Evolutionary conservation across 345 rosid genomes (phyloP).

Genomic region (Citrus trifoliata): DNA sequence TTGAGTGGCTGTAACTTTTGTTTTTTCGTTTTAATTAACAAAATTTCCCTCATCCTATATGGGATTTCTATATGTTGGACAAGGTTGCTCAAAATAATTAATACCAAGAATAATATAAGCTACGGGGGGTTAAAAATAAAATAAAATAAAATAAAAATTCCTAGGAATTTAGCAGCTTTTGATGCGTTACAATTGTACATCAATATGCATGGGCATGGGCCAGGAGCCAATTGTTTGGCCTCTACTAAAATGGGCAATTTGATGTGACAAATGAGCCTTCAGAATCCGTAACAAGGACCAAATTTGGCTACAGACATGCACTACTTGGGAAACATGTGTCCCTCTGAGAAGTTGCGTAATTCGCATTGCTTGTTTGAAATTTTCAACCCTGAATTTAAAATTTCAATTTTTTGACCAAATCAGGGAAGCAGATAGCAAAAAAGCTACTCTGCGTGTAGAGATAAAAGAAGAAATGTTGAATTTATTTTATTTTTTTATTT

Average conservation of each 20-base stretch:
- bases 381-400: not conserved
- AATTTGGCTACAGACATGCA: slow-evolving; percentile 23
- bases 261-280: slow-evolving; percentile 20
- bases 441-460: not conserved
- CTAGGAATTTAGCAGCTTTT: not conserved
- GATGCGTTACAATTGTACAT: not conserved
- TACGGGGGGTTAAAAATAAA: no score
- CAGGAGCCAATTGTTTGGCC: no score
- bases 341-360: not conserved
- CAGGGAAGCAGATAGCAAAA: slow-evolving; percentile 31
- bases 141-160: no score
- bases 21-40: no score
- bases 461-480: not conserved
- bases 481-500: not conserved
- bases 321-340: not conserved
- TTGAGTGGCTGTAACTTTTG: no score
- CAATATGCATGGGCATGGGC: no score
- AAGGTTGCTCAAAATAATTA: no score
- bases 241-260: slow-evolving; percentile 7
- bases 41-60: no score
- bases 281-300: not conserved
- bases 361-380: slow-evolving; percentile 1
- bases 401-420: slow-evolving; percentile 19
- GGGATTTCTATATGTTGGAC: no score
- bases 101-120: no score